phyloP scores from a whole-genome alignment of 2,329 filamentous ascomycete species.

The Chaetomiaceae sp. region DNA sequence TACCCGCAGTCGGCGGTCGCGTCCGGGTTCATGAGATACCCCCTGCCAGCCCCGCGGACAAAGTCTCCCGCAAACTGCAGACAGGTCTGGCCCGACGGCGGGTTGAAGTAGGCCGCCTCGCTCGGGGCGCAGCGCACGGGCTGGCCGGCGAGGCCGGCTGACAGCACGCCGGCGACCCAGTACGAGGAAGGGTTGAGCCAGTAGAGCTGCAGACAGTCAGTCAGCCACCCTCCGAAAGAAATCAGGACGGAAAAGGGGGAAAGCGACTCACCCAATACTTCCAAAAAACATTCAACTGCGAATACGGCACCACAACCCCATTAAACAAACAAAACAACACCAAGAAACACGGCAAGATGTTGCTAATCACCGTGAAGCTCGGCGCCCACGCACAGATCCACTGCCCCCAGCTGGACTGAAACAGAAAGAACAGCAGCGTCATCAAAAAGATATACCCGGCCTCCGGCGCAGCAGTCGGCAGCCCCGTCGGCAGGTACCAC shows the following conservation, averaged over 20 bases:
- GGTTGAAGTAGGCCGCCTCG: constrained; percentile 57
- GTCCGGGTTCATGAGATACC: constrained; percentile 55
- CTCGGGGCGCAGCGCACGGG: constrained; percentile 50
- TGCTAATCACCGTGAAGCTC: constrained; percentile 72
- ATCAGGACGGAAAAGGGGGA: not conserved
- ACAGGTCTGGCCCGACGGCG: constrained; percentile 58
- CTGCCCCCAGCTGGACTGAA: constrained; percentile 72
- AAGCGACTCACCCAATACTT: constrained; percentile 46
- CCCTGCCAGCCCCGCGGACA: constrained; percentile 46
- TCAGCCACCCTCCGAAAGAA: too few species aligned
- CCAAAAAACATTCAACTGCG: constrained; percentile 64
- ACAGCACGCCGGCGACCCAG: constrained; percentile 58
- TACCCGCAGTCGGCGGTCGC: constrained; percentile 61
- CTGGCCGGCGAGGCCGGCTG: constrained; percentile 49
- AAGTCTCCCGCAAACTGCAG: constrained; percentile 53
- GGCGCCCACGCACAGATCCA: constrained; percentile 83
- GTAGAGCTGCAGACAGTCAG: constrained; percentile 47
- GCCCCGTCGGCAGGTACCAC: constrained; percentile 70
- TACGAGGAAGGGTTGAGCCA: constrained; percentile 65
- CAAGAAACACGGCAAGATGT: constrained; percentile 71
- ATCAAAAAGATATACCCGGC: constrained; percentile 77
- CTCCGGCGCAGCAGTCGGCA: constrained; percentile 59
- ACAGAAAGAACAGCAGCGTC: constrained; percentile 72
- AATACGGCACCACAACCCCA: constrained; percentile 68
- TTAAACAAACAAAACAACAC: constrained; percentile 72